Base-by-base conservation (phyloP, 768 basidiomycete genomes). In the Gymnopilus dilepis region DNA sequence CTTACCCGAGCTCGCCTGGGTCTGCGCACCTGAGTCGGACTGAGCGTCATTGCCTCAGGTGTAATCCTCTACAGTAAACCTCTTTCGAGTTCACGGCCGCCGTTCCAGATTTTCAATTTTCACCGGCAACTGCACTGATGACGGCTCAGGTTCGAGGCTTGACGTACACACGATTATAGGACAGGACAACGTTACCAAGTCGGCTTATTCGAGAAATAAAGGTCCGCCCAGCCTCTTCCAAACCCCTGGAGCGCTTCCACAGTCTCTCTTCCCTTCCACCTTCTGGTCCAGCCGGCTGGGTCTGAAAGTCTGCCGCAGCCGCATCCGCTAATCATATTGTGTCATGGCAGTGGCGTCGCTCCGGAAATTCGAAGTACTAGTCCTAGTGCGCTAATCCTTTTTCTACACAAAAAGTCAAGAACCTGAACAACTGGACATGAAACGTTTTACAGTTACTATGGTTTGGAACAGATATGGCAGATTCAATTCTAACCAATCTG, bases 271-370 rank as follows among this genome's bases (percentile, higher is more conserved):
- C 30, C 47, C 47, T 50, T 37, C 24, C 11, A 13, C 45, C 9
- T n/a, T n/a, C 15, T 31, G 45, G 28, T 30, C 45, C 45, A n/a
- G 47, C 47, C 28, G 47, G 17, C 47, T 50, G 28, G n/a, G 5
- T 48, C 19, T 48, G 45, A 48, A 30, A 11, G 24, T 28, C 47
- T 50, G 47, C 47, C 28, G 47, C 47, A 30, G 30, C 28, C 47
- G 47, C 7, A 6, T 28, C 15, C 30, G 17, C 2, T 50, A 28
- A 8, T n/a, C 26, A 4, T n/a, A 7, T 31, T 15, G 47, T 50
- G 17, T 50, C 15, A 50, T 28, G 47, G 28, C 17, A 50, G 47
- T 50, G 47, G 47, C 47, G 47, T 50, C 47, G 47, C 28, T 50
- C 47, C 47, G 47, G 47, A 50, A 50, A 28, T 41, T n/a, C 19